phyloP scores from a whole-genome alignment of 1,139 yeast species.

The Nakaseomyces bracarensis region DNA sequence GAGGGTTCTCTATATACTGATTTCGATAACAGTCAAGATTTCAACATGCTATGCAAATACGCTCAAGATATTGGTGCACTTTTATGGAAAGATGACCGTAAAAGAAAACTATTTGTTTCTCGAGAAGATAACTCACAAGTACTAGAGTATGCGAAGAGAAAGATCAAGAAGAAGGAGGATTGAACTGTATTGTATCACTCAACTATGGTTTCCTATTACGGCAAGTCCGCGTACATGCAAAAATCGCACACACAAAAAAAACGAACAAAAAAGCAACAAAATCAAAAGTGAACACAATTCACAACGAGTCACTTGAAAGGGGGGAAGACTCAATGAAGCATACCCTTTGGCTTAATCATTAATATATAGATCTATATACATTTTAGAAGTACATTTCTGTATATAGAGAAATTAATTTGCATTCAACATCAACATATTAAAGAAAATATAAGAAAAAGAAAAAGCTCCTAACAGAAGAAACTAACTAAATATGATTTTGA shows the following conservation, averaged over 20 bases:
- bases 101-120: slow-evolving; percentile 65
- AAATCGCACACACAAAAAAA: not conserved
- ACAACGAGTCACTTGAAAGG: too few species aligned
- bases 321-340: too few species aligned
- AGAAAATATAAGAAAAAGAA: not conserved
- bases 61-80: slow-evolving; percentile 89
- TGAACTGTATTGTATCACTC: not conserved
- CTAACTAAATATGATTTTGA: not conserved
- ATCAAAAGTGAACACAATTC: too few species aligned
- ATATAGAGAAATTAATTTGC: too few species aligned
- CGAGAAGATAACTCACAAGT: slow-evolving; percentile 84
- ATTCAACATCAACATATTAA: too few species aligned
- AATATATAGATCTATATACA: too few species aligned
- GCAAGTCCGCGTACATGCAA: too few species aligned
- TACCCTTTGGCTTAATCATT: too few species aligned
- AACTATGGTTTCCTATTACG: too few species aligned
- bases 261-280: too few species aligned
- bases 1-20: slow-evolving; percentile 87
- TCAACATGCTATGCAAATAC: slow-evolving; percentile 59
- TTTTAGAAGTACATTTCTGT: too few species aligned
- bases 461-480: too few species aligned
- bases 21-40: slow-evolving; percentile 71
- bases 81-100: slow-evolving; percentile 70
- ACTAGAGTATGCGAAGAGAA: slow-evolving; percentile 73
- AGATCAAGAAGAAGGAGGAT: slow-evolving; percentile 24